Conservation (phyloP, 257 asterid species). For the Solanum raphanifolium region DNA sequence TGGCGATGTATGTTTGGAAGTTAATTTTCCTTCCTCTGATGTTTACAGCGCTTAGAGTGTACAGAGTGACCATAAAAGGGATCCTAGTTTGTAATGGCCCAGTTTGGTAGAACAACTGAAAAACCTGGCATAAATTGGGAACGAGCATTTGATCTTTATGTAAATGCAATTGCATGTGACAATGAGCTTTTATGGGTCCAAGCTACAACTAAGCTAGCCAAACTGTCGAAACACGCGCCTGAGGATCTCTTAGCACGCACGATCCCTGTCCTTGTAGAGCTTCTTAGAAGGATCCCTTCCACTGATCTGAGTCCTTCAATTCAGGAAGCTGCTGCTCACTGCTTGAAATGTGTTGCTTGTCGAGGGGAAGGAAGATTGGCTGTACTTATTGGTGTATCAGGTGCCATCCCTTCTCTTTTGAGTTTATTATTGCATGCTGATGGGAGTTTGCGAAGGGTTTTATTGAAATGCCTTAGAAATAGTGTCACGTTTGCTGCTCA, state of each 20-base stretch:
- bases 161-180: conserved; percentile 20
- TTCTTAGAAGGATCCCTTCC: conserved; percentile 21
- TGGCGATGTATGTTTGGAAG: neutral
- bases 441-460: conserved; percentile 17
- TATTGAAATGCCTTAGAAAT: conserved; percentile 50
- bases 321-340: conserved; percentile 41
- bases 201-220: conserved; percentile 36
- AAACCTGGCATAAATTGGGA: conserved; percentile 34
- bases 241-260: conserved; percentile 28
- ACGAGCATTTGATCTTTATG: conserved; percentile 23
- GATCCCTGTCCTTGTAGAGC: conserved; percentile 37
- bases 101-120: conserved; percentile 9
- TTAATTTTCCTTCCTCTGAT: neutral
- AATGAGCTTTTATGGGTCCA: conserved; percentile 23
- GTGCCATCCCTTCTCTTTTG: conserved; percentile 34
- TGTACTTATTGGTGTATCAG: conserved; percentile 31
- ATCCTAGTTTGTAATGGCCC: conserved; percentile 12
- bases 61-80: neutral
- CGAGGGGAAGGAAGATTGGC: conserved; percentile 46
- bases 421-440: conserved; percentile 26
- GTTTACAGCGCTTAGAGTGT: neutral
- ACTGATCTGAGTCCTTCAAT: conserved; percentile 16
- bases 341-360: conserved; percentile 47
- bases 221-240: conserved; percentile 34
- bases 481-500: conserved; percentile 24